A percentile compares a stretch with the other conserved stretches of the same genome.
phyloP scores from a whole-genome alignment of 768 basidiomycete genomes.

The Boletus barrowsii region DNA sequence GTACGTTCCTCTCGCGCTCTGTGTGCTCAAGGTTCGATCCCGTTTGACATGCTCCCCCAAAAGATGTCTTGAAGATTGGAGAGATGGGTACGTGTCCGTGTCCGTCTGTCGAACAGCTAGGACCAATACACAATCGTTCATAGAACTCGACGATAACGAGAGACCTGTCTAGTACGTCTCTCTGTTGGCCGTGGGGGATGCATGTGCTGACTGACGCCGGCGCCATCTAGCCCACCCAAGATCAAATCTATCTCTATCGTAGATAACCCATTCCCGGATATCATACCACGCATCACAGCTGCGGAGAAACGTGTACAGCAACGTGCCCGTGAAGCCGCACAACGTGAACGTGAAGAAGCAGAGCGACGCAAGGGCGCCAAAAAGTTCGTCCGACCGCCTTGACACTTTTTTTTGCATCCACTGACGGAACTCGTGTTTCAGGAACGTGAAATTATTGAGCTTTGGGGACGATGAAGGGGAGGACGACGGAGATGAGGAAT shows the following conservation, averaged over 20 bases:
- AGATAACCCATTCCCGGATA: slow-evolving; percentile 94
- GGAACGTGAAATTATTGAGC: slow-evolving; percentile 86
- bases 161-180: slow-evolving; percentile 73
- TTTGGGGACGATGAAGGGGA: slow-evolving; percentile 75
- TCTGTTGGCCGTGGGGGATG: not conserved
- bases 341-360: slow-evolving; percentile 75
- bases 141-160: slow-evolving; percentile 72
- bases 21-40: not conserved
- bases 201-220: not conserved
- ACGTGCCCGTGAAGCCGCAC: slow-evolving; percentile 71
- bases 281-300: slow-evolving; percentile 93
- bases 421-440: slow-evolving; percentile 31
- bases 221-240: slow-evolving; percentile 72
- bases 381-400: slow-evolving; percentile 54
- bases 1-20: slow-evolving; percentile 43
- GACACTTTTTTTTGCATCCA: not conserved
- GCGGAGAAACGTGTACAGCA: slow-evolving; percentile 86
- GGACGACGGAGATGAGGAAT: slow-evolving; percentile 56
- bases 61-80: slow-evolving; percentile 91
- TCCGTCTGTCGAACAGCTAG: not conserved
- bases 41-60: not conserved
- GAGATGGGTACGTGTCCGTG: slow-evolving; percentile 62
- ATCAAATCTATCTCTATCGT: slow-evolving; percentile 82
- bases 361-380: slow-evolving; percentile 74
- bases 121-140: not conserved